Evolutionary conservation across 2,329 filamentous ascomycete species (phyloP).

Genomic region (Hypoxylon rubiginosum): DNA sequence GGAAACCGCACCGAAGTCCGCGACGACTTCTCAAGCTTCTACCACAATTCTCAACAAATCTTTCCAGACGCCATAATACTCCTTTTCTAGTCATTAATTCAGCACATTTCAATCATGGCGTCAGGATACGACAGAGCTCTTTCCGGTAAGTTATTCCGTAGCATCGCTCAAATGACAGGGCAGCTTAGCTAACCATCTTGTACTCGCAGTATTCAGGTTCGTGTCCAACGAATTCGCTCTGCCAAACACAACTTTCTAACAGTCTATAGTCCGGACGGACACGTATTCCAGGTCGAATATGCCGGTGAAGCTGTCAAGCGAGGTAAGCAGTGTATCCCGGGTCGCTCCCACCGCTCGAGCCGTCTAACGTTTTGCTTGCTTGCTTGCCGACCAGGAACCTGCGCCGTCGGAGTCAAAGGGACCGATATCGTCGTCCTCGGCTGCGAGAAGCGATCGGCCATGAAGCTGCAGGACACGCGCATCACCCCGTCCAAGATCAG

Average conservation of each 20-base stretch:
- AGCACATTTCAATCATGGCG: constrained; percentile 69
- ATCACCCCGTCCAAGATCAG: constrained; percentile 99
- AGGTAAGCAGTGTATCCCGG: constrained; percentile 68
- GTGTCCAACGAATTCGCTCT: constrained; percentile 46
- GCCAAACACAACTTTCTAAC: constrained; percentile 58
- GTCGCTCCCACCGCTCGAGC: constrained; percentile 6
- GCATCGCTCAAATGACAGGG: constrained; percentile 50
- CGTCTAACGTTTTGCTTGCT: constrained; percentile 27
- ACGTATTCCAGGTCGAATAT: constrained; percentile 99
- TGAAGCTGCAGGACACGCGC: constrained; percentile 99
- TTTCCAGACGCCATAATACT: constrained; percentile 25
- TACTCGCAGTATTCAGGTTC: constrained; percentile 83
- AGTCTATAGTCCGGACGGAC: constrained; percentile 88
- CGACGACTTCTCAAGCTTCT: constrained; percentile 19
- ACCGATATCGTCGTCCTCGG: constrained; percentile 93
- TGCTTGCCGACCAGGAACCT: constrained; percentile 77
- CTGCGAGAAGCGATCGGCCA: constrained; percentile 98
- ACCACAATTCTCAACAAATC: constrained; percentile 22
- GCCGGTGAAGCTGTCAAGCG: constrained; percentile 98
- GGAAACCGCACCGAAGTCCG: constrained; percentile 26
- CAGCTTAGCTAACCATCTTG: constrained; percentile 59
- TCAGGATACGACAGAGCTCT: constrained; percentile 99
- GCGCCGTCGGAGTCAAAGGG: constrained; percentile 97
- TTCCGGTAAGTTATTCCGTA: constrained; percentile 78
- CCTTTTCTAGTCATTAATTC: constrained; percentile 16